Base-by-base conservation (phyloP, 164 flowering plant genomes). In the Saururus chinensis region DNA sequence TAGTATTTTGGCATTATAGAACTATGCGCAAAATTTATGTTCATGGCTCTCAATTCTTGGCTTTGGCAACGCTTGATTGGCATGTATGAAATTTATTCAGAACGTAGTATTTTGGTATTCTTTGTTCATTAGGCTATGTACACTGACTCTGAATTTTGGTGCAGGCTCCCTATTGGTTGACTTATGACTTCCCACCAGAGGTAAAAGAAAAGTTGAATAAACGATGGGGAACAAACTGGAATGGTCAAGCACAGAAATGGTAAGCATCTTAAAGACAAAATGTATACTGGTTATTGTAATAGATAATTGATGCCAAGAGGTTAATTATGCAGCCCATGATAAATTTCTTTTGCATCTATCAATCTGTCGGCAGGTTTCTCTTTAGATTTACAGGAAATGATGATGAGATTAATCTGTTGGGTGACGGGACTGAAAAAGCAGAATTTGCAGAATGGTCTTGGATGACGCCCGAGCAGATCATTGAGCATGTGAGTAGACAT, bases 221-320 rank as follows among this genome's bases (percentile, higher is more conserved):
- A 25, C 82, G 61, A 62, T 91, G 99, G 97, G 97, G 97, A 66
- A 68, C 87, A 45, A 82, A 90, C 74, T 87, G 92, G 95, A 88
- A 88, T 69, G 99, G 99, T 74, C 97, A 93, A 77, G 96, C 96
- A 42, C 97, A 91, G 64, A 93, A 91, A 73, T 93, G 97, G 99
- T 88, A 66, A 70, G 84, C 51, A 55, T 30, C 30, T 21, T 9
- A 12, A 45, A 45, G 49, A 45, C 17, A 9, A 4, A n/a, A 8
- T 45, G 49, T 45, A 10, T 8, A 13, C 7, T 45, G 14, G 17
- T 13, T 45, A 12, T 17, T 45, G 4, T 30, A 30, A 2, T 17
- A 12, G 11, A 45, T 12, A 45, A 2, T 45, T 45, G 14, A 17
- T 45, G 11, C 17, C 17, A 45, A 45, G 0, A 45, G 11, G 14